Evolutionary conservation across 495 filamentous ascomycete genomes (phyloP), one percentile per base, ranked within the genome.

Genomic region (Talaromyces wortmannii): DNA sequence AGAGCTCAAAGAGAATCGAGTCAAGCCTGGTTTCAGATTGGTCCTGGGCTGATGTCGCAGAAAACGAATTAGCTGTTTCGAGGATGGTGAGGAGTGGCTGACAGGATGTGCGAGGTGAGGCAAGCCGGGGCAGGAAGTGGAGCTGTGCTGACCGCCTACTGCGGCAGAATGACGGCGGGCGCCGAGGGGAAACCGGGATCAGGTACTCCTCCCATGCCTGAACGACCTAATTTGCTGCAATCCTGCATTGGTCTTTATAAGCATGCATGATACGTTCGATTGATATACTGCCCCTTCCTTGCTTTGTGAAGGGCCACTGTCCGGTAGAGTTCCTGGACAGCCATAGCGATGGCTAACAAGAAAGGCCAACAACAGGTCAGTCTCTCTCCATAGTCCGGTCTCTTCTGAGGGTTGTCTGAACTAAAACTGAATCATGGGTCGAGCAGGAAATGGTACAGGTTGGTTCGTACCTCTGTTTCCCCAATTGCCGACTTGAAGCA

Each of bases 361-460:
- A 91, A 90, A 70, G 78, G 79, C 58, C 75, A 80, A 57, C 82
- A 85, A 55, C 87, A 91, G 85, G 89, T 91, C 55, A 52, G 31
- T 11, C 29, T 15, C 33, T 53, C 49, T 55, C 53, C 53, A 45
- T 65, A n/a, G 45, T 13, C 31, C 63, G 58, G 45, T 47, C 30
- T 53, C 16, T 36, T 53, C 30, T 31, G 31, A 13, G 15, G 23
- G 31, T 23, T 23, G 23, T 23, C 23, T 30, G 16, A 13, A 30
- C 31, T 47, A 48, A 60, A 7, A 18, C 16, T 42, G 16, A 10
- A 23, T 31, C 18, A 2, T 31, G 45, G 36, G 32, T 5, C 48
- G 23, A 31, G 42, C 66, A 97, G 92, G 92, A 98, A 83, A 98
- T 98, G 94, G 89, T 96, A 59, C 92, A 98, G 86, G 91, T 98